These are phyloP conservation scores for Homolaphlyctis polyrhiza DNA, from an alignment of 371 early-diverging fungal genomes.

Conservation along the genomic window DNA sequence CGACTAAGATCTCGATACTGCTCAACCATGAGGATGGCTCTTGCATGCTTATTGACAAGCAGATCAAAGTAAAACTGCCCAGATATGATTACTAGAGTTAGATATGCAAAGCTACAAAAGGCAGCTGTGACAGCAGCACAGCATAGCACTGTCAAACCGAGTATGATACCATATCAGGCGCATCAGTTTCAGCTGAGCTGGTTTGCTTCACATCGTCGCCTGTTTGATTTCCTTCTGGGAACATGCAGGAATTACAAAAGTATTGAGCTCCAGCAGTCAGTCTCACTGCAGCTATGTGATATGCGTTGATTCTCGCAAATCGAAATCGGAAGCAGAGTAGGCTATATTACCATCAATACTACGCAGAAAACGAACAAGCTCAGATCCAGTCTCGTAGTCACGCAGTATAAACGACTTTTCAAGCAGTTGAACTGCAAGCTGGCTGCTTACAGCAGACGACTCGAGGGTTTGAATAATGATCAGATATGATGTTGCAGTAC, in stretches of 20 bases:
- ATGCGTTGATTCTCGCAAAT: conserved; percentile 2
- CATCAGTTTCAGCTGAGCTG: too few species aligned
- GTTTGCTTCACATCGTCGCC: conserved; percentile 1
- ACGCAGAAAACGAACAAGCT: conserved; percentile 73
- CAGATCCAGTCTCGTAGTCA: conserved; percentile 77
- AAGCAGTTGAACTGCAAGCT: conserved; percentile 61
- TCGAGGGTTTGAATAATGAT: conserved; percentile 83
- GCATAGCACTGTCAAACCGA: too few species aligned
- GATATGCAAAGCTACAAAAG: too few species aligned
- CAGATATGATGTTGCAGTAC: conserved; percentile 79
- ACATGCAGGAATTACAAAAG: not conserved
- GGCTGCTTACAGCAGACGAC: conserved; percentile 57
- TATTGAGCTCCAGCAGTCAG: not conserved
- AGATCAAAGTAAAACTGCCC: conserved; percentile 29
- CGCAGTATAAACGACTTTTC: conserved; percentile 68
- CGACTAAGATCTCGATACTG: conserved; percentile 20
- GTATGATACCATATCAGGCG: conserved; percentile 5
- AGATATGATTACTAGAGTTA: too few species aligned
- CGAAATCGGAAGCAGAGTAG: not conserved
- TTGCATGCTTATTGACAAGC: conserved; percentile 29
- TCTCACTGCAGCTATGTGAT: too few species aligned
- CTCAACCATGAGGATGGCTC: conserved; percentile 15
- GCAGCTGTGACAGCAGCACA: too few species aligned
- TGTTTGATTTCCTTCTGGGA: conserved; percentile 2
- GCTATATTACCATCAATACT: conserved; percentile 64